Conservation (phyloP, 2,329 filamentous ascomycete species). For the Neospermospora avenae region DNA sequence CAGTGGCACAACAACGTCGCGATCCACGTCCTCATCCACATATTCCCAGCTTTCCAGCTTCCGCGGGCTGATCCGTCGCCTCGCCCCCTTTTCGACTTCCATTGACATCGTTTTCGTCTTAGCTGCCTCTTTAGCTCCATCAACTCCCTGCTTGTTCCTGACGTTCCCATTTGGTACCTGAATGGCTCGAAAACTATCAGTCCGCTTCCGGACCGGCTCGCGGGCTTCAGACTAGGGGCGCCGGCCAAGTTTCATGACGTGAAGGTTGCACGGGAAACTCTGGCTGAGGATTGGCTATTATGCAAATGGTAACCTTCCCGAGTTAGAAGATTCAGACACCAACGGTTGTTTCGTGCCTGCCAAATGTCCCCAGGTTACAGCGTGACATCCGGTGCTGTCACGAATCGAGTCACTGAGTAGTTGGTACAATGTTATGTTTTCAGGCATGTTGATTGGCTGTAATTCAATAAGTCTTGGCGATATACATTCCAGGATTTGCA, state of each 20-base stretch:
- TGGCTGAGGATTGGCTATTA: background rate
- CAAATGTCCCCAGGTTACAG: background rate
- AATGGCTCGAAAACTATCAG: background rate
- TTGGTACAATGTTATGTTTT: background rate
- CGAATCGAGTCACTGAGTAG: background rate
- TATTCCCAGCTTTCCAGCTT: background rate
- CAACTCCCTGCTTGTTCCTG: background rate
- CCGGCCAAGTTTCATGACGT: constrained; percentile 7
- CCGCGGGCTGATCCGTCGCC: background rate
- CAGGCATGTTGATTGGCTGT: background rate
- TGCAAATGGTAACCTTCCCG: background rate
- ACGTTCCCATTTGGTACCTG: constrained; percentile 3
- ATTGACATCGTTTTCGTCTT: background rate
- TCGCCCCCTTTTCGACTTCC: background rate
- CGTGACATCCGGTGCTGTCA: background rate
- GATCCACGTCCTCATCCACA: background rate
- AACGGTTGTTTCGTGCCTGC: background rate
- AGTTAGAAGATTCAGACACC: background rate
- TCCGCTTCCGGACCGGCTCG: constrained; percentile 3
- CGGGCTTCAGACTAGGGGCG: background rate
- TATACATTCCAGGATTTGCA: constrained; percentile 10
- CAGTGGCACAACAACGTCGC: background rate
- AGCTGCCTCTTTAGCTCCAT: background rate
- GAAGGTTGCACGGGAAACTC: background rate
- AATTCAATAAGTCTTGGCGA: background rate